A percentile compares a stretch with the other conserved stretches of the same genome.
phyloP scores from a whole-genome alignment of 768 basidiomycete genomes.

The Lentinus tigrinus region DNA sequence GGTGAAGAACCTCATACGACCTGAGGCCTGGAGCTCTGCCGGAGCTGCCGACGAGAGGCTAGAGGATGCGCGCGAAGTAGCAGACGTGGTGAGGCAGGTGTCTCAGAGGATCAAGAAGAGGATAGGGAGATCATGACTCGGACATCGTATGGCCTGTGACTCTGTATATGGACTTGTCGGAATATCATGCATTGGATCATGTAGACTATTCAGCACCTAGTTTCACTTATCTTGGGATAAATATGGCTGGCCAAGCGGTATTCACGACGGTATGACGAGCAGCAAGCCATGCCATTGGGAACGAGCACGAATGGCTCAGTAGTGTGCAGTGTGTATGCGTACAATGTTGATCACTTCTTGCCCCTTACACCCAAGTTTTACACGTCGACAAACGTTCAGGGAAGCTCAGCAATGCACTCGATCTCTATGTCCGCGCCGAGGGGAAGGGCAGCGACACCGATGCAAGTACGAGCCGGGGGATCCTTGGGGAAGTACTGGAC shows the following conservation, averaged over 20 bases:
- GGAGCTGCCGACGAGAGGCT: constrained; percentile 27
- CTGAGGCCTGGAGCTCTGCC: constrained; percentile 23
- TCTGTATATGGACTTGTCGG: too few relatives aligned
- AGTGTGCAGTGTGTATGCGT: too few relatives aligned
- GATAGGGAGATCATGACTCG: background rate
- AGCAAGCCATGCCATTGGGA: too few relatives aligned
- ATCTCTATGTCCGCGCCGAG: constrained; percentile 57
- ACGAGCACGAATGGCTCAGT: too few relatives aligned
- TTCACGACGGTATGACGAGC: too few relatives aligned
- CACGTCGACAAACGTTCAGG: background rate
- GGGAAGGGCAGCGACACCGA: constrained; percentile 55
- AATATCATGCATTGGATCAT: too few relatives aligned
- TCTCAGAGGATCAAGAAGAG: constrained; percentile 1
- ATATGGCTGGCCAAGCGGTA: too few relatives aligned
- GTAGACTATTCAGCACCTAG: too few relatives aligned
- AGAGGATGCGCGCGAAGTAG: constrained; percentile 39
- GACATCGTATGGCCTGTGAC: too few relatives aligned
- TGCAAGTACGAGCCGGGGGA: constrained; percentile 57
- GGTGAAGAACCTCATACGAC: constrained; percentile 34
- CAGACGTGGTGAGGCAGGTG: constrained; percentile 16
- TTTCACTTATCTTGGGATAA: too few relatives aligned
- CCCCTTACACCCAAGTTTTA: background rate
- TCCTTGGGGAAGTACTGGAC: constrained; percentile 47
- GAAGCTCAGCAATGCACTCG: constrained; percentile 53
- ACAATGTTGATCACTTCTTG: background rate